Conservation (phyloP, 2,329 filamentous ascomycete genomes). For the Phyllosticta paracitricarpa region DNA sequence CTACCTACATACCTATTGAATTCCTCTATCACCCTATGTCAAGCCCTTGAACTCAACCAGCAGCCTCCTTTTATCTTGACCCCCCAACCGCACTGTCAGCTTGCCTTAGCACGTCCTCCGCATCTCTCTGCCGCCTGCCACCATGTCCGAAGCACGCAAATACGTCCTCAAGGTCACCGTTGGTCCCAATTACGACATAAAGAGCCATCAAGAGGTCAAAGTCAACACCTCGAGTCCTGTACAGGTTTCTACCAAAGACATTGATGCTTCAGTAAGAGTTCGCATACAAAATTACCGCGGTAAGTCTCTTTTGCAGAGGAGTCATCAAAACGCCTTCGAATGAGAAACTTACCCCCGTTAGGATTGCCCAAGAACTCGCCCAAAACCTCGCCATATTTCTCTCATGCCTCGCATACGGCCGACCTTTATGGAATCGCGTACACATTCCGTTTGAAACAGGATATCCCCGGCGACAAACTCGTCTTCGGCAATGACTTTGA, state of each 20-base stretch:
- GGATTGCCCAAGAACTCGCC: constrained; percentile 67
- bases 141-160: constrained; percentile 48
- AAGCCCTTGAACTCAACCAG: no score
- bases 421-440: constrained; percentile 84
- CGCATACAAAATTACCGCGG: constrained; percentile 56
- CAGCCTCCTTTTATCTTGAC: no score
- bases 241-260: constrained; percentile 51
- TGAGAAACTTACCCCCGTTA: constrained; percentile 14
- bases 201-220: constrained; percentile 61
- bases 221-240: constrained; percentile 62
- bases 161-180: constrained; percentile 77
- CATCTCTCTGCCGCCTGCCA: not conserved
- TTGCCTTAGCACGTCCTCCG: not conserved
- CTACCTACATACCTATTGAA: no score
- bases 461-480: constrained; percentile 59
- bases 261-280: constrained; percentile 61
- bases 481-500: constrained; percentile 97
- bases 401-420: constrained; percentile 52
- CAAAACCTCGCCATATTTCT: constrained; percentile 67
- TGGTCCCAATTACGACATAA: constrained; percentile 62
- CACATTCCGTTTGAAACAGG: constrained; percentile 60
- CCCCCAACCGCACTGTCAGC: not conserved
- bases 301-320: constrained; percentile 11
- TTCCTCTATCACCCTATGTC: no score
- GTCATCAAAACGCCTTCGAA: not conserved